Conservation (phyloP, 176 grass and related monocot genomes). For the Hordeum vulgare region DNA sequence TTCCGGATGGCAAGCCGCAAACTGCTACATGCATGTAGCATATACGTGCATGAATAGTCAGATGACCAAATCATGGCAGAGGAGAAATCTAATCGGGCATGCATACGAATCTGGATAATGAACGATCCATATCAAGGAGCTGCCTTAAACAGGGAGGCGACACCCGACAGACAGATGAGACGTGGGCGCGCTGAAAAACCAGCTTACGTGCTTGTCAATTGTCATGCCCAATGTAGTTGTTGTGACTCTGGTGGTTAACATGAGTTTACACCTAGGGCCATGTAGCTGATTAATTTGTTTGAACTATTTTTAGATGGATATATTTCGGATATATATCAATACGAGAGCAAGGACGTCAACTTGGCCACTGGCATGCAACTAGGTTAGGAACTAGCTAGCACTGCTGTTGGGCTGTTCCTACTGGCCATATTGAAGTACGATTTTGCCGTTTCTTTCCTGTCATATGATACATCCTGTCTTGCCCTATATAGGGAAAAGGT, state of each 20-base stretch:
- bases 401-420: neutral
- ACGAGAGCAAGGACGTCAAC: neutral
- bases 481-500: neutral
- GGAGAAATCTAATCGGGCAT: neutral
- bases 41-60: neutral
- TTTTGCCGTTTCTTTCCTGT: neutral
- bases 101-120: neutral
- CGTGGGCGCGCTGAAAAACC: slow-evolving; percentile 30
- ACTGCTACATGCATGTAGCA: neutral
- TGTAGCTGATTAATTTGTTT: neutral
- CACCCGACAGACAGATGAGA: slow-evolving; percentile 41
- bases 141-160: neutral
- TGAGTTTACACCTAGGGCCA: slow-evolving; percentile 9
- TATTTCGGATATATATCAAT: neutral
- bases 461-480: neutral
- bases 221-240: slow-evolving; percentile 20
- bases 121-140: neutral
- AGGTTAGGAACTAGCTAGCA: neutral
- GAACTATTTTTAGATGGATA: neutral
- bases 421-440: neutral
- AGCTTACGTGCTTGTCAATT: slow-evolving; percentile 38
- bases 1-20: slow-evolving; percentile 1
- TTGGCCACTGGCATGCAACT: neutral
- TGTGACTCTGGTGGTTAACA: neutral
- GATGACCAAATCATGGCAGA: neutral